Conservation (phyloP, 139 green algal genomes). For the Coelastrella sp. region DNA sequence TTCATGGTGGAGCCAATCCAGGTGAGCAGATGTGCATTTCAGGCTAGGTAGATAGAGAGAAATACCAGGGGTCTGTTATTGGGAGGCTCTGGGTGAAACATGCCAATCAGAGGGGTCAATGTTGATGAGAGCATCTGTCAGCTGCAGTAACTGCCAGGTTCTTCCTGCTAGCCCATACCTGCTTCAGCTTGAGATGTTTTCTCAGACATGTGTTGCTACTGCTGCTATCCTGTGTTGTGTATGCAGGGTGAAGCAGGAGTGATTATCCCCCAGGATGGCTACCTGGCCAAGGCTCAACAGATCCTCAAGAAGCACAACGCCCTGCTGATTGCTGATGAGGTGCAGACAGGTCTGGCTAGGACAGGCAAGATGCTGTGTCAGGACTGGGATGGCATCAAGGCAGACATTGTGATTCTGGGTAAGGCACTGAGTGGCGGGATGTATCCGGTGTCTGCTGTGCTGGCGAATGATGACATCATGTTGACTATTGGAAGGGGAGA, state of each 20-base stretch:
- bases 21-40: conserved; percentile 47
- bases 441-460: conserved; percentile 94
- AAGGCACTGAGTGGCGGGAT: conserved; percentile 83
- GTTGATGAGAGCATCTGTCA: too few species aligned
- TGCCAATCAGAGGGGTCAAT: too few species aligned
- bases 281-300: conserved; percentile 79
- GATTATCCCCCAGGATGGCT: conserved; percentile 93
- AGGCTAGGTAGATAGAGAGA: neutral
- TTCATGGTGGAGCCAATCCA: conserved; percentile 99
- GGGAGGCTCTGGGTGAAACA: neutral
- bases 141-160: too few species aligned
- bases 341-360: conserved; percentile 67
- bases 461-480: conserved; percentile 91
- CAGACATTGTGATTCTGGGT: conserved; percentile 93
- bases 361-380: conserved; percentile 80
- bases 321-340: conserved; percentile 96
- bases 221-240: neutral
- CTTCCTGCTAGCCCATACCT: neutral
- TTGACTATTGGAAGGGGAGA: conserved; percentile 87
- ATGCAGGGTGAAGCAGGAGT: conserved; percentile 91
- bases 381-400: conserved; percentile 89
- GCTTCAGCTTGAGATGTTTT: neutral
- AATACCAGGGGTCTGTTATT: neutral
- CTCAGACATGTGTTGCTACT: neutral
- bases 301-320: conserved; percentile 91